Conservation (phyloP, 2,329 filamentous ascomycete genomes). For the Alternaria tenuissima region DNA sequence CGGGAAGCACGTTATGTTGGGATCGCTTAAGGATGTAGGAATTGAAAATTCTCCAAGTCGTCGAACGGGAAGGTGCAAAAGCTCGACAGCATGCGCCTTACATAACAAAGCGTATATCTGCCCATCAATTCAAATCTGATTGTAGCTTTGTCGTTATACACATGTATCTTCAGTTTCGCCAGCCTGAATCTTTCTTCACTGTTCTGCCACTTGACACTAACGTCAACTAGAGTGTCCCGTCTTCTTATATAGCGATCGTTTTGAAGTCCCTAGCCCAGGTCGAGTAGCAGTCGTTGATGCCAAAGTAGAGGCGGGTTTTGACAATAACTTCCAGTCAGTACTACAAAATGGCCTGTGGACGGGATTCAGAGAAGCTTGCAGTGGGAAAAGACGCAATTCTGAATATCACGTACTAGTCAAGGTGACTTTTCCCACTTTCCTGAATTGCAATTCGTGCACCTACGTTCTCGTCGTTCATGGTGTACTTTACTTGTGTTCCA, state of each 20-base stretch:
- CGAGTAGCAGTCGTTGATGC: background rate
- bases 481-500: background rate
- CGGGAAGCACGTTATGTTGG: constrained; percentile 1
- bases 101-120: background rate
- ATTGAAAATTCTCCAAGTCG: background rate
- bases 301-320: background rate
- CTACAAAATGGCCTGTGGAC: background rate
- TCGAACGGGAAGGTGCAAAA: background rate
- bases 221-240: background rate
- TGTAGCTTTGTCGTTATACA: background rate
- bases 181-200: background rate
- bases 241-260: background rate
- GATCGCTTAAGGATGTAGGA: background rate
- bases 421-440: background rate
- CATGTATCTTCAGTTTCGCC: background rate
- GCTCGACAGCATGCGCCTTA: background rate
- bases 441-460: too few species aligned
- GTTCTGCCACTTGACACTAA: background rate
- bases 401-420: background rate
- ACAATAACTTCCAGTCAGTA: background rate
- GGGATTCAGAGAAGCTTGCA: background rate
- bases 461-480: background rate
- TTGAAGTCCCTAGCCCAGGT: background rate
- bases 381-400: background rate
- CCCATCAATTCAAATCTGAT: background rate